Conservation (phyloP, 2,329 filamentous ascomycete species). For the Ophiosphaerella narmari region DNA sequence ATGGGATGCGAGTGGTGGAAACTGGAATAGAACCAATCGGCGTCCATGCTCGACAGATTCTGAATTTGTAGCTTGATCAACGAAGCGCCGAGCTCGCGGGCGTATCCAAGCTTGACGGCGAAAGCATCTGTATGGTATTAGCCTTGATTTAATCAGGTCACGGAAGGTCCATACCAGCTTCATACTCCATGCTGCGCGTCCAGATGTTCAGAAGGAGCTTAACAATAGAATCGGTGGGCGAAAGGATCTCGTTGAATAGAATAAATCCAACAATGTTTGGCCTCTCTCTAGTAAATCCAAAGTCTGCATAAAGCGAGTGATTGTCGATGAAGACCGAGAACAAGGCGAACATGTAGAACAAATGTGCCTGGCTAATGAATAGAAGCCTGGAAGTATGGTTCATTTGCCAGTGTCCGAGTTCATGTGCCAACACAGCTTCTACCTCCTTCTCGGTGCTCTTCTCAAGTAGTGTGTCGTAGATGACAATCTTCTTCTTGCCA, state of each 20-base stretch:
- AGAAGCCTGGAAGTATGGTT: constrained; percentile 93
- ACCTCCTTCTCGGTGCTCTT: constrained; percentile 93
- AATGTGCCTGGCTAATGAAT: constrained; percentile 78
- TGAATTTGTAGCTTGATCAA: constrained; percentile 98
- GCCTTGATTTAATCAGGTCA: constrained; percentile 17
- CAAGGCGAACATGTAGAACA: constrained; percentile 94
- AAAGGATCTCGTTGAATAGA: constrained; percentile 94
- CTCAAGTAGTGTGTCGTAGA: constrained; percentile 96
- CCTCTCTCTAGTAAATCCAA: constrained; percentile 81
- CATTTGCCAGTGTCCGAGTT: constrained; percentile 95
- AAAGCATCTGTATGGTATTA: constrained; percentile 68
- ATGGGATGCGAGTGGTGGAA: constrained; percentile 99
- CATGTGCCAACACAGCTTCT: constrained; percentile 91
- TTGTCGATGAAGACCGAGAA: constrained; percentile 99
- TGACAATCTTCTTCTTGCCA: constrained; percentile 96
- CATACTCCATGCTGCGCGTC: constrained; percentile 92
- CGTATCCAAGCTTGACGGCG: constrained; percentile 82
- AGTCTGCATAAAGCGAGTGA: constrained; percentile 83
- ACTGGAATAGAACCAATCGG: constrained; percentile 96
- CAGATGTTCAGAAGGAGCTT: constrained; percentile 96
- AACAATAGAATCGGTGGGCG: constrained; percentile 90
- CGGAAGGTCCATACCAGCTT: constrained; percentile 66
- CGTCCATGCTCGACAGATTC: constrained; percentile 98
- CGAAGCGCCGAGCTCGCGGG: constrained; percentile 78
- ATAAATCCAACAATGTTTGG: constrained; percentile 98